Conservation (phyloP, 2,329 filamentous ascomycete genomes). For the Fusarium fracticaudum region DNA sequence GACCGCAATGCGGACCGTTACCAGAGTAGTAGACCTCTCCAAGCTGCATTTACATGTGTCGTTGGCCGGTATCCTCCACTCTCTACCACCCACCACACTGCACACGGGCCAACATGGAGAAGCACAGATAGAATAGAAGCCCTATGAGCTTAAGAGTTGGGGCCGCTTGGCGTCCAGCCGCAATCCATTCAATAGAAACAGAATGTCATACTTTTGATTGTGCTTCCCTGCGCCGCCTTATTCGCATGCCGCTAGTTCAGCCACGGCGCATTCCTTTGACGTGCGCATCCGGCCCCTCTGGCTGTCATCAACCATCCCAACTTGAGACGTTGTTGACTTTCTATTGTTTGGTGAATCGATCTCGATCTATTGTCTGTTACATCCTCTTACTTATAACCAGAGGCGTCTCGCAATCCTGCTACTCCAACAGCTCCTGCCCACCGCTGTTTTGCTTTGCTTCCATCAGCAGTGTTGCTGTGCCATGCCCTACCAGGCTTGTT, state of each 20-base stretch:
- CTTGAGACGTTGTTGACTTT: constrained; percentile 1
- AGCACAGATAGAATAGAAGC: constrained; percentile 23
- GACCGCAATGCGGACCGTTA: constrained; percentile 35
- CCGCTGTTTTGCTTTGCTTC: background rate
- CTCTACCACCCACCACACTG: constrained; percentile 10
- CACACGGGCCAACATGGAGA: constrained; percentile 31
- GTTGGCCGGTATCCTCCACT: constrained; percentile 33
- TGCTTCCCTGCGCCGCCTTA: constrained; percentile 31
- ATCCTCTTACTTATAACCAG: background rate
- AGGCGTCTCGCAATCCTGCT: background rate
- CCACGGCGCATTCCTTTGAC: constrained; percentile 43
- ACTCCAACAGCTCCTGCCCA: background rate
- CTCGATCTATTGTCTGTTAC: background rate
- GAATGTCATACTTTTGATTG: constrained; percentile 35
- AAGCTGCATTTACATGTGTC: constrained; percentile 43
- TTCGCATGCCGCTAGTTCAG: constrained; percentile 37
- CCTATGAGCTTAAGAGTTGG: constrained; percentile 27
- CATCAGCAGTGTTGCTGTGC: background rate
- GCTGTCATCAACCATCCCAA: constrained; percentile 18
- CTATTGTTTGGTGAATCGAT: background rate
- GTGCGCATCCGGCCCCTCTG: constrained; percentile 7
- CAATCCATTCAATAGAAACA: constrained; percentile 36
- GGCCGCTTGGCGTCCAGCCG: constrained; percentile 32
- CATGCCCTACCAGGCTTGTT: background rate
- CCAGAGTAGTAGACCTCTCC: constrained; percentile 28